Base-by-base conservation (phyloP, 805 yeast species). In the Priceomyces medius region DNA sequence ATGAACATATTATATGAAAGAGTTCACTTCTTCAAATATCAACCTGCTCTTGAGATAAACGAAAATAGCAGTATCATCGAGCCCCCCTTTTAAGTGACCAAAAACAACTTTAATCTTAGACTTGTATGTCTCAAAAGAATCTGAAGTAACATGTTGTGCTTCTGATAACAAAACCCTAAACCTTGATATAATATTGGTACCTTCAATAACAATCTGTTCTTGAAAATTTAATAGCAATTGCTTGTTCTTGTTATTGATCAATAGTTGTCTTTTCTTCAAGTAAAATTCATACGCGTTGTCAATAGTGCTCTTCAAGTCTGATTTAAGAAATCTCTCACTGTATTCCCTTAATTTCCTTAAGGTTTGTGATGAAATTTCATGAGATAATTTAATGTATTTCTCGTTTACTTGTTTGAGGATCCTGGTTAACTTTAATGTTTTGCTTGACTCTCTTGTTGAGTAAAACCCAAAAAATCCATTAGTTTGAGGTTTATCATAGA, bases 401-500 rank as follows among this genome's bases (percentile, higher is more conserved):
- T 12, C 9, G 14, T 26, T 4, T 10, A 14, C 29, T 14, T 26
- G 14, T 14, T 26, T 26, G 10, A 26, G 9, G 24, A 38, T 38
- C 32, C 37, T 31, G 7, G 32, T 13, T 16, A 32, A 26, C 20
- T 31, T 38, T 5, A 38, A 23, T 3, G 41, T 14, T 32, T 13
- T 38, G 13, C 17, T 10, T 16, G 24, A 14, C 10, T 23, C 24
- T 7, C 19, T 14, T 10, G 32, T 8, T 18, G n/a, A 31, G 23
- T 17, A 41, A 13, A 41, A 35, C 7, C 43, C 40, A 23, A 35
- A 26, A 9, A 26, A 35, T 9, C 24, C 14, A 6, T 17, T 31
- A 2, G 32, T 20, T 14, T 36, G 20, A 17, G 39, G 29, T 3
- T 21, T 31, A 31, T 50, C 54, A 37, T 43, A 50, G 4, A 43